These are phyloP conservation scores for Mycena rosella DNA, from an alignment of 768 basidiomycete species.

Conservation along the genomic window DNA sequence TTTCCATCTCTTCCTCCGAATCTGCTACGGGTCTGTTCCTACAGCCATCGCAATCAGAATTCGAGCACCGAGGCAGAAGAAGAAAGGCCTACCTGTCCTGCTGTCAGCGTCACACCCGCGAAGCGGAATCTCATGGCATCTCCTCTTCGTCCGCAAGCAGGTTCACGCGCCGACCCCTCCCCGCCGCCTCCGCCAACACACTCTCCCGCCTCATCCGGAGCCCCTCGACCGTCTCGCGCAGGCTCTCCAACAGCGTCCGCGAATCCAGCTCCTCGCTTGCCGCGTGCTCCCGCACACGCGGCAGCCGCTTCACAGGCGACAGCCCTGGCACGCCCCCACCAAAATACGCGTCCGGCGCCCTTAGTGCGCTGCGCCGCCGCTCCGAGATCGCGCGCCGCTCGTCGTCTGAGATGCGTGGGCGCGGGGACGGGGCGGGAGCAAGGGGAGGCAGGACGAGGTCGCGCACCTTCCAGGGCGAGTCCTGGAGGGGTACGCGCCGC, in stretches of 20 bases:
- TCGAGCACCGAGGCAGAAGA: too few species aligned
- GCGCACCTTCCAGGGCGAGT: constrained; percentile 37
- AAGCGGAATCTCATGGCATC: too few species aligned
- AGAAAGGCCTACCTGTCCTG: too few species aligned
- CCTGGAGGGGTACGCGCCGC: constrained; percentile 27
- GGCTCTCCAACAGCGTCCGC: constrained; percentile 57
- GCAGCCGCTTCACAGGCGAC: constrained; percentile 25
- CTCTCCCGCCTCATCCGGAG: constrained; percentile 57
- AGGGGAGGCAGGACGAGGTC: constrained; percentile 51
- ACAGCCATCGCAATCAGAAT: too few species aligned
- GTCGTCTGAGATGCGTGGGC: constrained; percentile 38
- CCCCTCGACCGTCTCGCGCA: constrained; percentile 62
- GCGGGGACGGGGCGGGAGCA: constrained; percentile 51
- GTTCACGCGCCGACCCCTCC: too few species aligned
- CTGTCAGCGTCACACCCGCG: too few species aligned
- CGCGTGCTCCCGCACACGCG: not conserved
- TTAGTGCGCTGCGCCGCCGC: constrained; percentile 40
- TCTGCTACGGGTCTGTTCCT: too few species aligned
- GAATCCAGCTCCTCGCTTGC: constrained; percentile 57
- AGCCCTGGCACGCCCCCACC: constrained; percentile 28
- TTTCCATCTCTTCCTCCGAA: too few species aligned
- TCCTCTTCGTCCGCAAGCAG: too few species aligned
- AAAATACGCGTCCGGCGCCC: constrained; percentile 33
- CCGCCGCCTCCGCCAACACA: constrained; percentile 37
- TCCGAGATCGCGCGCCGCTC: constrained; percentile 40